phyloP scores from a whole-genome alignment of 768 basidiomycete species.

The Neoboletus magnificus region DNA sequence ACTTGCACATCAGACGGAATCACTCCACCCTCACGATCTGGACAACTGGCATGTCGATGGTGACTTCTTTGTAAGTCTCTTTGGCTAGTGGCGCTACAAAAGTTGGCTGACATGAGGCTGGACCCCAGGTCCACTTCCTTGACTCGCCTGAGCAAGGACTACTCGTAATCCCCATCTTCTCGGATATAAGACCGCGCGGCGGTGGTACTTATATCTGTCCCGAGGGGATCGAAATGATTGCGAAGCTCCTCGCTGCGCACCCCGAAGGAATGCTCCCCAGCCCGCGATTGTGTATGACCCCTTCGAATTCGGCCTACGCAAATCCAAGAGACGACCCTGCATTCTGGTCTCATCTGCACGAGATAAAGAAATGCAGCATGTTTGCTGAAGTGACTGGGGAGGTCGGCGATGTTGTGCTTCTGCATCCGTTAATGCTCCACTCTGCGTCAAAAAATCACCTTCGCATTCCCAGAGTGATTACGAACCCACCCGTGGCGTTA shows the following conservation, averaged over 20 bases:
- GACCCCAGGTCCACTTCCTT: slow-evolving; percentile 6
- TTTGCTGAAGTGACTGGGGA: slow-evolving; percentile 2
- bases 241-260: slow-evolving; percentile 1
- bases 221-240: slow-evolving; percentile 4
- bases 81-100: background rate
- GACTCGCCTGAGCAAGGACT: slow-evolving; percentile 9
- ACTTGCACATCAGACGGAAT: background rate
- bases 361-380: background rate
- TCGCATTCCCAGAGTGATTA: slow-evolving; percentile 57
- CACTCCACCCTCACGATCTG: background rate
- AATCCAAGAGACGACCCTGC: background rate
- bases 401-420: slow-evolving; percentile 6
- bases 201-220: slow-evolving; percentile 2
- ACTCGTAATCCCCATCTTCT: slow-evolving; percentile 7
- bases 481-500: slow-evolving; percentile 60
- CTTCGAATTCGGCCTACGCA: slow-evolving; percentile 6
- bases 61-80: slow-evolving; percentile 5
- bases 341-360: slow-evolving; percentile 4
- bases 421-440: slow-evolving; percentile 62
- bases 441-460: slow-evolving; percentile 59
- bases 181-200: slow-evolving; percentile 1
- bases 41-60: slow-evolving; percentile 3
- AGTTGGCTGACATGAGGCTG: background rate
- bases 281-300: background rate
- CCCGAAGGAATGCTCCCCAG: slow-evolving; percentile 1